Evolutionary conservation across 768 basidiomycete genomes (phyloP).

Genomic region (Serendipita sp.): DNA sequence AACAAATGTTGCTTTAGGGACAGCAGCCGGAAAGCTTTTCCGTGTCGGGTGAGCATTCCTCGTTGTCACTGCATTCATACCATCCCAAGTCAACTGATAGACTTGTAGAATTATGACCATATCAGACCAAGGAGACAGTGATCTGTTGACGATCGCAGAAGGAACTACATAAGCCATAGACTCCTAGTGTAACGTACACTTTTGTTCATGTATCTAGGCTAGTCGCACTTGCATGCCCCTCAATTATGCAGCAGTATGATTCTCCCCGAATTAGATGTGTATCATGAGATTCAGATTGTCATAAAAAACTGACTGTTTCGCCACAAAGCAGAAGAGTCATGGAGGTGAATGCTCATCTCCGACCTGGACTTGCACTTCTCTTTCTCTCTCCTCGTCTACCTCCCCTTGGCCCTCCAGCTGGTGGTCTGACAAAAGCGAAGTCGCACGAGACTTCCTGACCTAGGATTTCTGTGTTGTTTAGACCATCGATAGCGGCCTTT

Average conservation of each 20-base stretch:
- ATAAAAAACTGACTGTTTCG: no score
- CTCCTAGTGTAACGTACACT: not conserved
- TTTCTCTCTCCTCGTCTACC: slow-evolving; percentile 40
- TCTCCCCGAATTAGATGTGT: not conserved
- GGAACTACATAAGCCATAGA: slow-evolving; percentile 33
- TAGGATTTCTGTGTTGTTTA: slow-evolving; percentile 63
- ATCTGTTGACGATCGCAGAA: slow-evolving; percentile 78
- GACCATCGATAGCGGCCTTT: slow-evolving; percentile 81
- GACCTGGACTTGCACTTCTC: slow-evolving; percentile 67
- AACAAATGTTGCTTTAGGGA: slow-evolving; percentile 95
- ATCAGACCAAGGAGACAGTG: slow-evolving; percentile 89
- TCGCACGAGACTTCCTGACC: slow-evolving; percentile 83
- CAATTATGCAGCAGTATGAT: not conserved
- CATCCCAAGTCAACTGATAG: not conserved
- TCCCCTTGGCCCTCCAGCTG: slow-evolving; percentile 50
- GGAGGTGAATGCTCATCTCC: slow-evolving; percentile 28
- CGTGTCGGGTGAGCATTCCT: slow-evolving; percentile 61
- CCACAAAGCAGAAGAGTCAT: not conserved
- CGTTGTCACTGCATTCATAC: slow-evolving; percentile 1
- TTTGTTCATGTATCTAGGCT: not conserved
- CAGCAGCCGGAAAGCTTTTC: slow-evolving; percentile 98
- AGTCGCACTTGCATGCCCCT: not conserved
- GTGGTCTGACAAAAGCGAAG: slow-evolving; percentile 80
- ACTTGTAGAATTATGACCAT: slow-evolving; percentile 82
- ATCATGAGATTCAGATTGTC: not conserved